A percentile compares a stretch with the other conserved stretches of the same genome.
Conservation (phyloP, 257 asterid species). For the Fraxinus quadrangulata region DNA sequence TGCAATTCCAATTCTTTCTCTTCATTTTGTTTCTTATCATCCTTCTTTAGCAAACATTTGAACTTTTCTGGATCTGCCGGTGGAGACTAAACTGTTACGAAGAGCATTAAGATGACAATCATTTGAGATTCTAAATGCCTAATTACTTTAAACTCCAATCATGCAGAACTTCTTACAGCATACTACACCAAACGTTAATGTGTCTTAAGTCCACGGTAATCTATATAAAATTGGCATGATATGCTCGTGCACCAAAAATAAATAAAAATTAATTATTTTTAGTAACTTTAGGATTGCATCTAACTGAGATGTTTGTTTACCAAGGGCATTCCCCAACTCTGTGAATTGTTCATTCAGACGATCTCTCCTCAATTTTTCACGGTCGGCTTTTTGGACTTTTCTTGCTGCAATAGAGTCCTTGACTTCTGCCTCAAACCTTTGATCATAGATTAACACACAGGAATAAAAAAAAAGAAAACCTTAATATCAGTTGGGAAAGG, state of each 20-base stretch:
- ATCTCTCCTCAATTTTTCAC: conserved; percentile 96
- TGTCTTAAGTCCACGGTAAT: background rate
- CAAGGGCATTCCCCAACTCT: conserved; percentile 87
- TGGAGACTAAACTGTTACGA: background rate
- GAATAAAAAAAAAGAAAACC: background rate
- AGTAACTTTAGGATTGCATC: background rate
- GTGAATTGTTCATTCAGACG: conserved; percentile 88
- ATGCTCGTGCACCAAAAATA: background rate
- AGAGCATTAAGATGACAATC: too few species aligned
- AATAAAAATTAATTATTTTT: background rate
- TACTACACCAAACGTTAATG: background rate
- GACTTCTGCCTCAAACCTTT: conserved; percentile 66
- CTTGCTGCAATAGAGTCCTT: conserved; percentile 70
- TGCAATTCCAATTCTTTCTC: background rate
- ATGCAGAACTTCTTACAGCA: conserved; percentile 10
- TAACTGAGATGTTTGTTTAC: conserved; percentile 39
- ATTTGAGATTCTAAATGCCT: background rate
- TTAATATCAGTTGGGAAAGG: background rate
- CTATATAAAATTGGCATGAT: background rate
- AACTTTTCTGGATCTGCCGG: conserved; percentile 8
- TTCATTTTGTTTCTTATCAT: conserved; percentile 1
- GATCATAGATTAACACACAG: conserved; percentile 22
- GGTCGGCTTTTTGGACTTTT: conserved; percentile 94
- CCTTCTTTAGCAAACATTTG: background rate
- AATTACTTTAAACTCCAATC: conserved; percentile 3